Evolutionary conservation across 805 yeast genomes (phyloP), one percentile per base, ranked within the genome.

Genomic region (Lachancea lanzarotensis): DNA sequence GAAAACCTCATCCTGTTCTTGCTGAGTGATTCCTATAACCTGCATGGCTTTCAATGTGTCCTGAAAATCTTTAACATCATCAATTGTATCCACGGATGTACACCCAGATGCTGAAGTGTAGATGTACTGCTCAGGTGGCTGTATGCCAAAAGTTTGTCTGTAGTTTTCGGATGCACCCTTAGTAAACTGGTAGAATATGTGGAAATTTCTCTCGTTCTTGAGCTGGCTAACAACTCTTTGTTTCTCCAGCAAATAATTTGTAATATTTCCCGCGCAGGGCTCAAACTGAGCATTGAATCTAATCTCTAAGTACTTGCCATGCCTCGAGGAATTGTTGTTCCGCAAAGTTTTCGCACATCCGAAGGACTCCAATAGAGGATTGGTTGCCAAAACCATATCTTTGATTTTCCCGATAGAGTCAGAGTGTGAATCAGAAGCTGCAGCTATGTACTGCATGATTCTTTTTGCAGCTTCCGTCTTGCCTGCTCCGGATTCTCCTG

Each of bases 401-500:
- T 90, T 93, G 66, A 91, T 90, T 58, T 80, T 81, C 50, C 84
- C 80, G 57, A 93, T 91, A 15, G 79, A 78, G n/a, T 72, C 73
- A 27, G 84, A 75, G 17, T 84, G 73, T 7, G 79, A 67, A 13
- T 79, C 74, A 1, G 93, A 82, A 3, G 89, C 95, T 19, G 90
- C 80, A 31, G 97, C 89, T 54, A 91, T 84, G 63, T 91, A 91
- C 67, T 91, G 97, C 98, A 91, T 91, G 66, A 91, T 90, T 63
- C 95, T 80, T 71, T 91, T 91, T 35, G 98, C 97, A 18, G 97
- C 97, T 68, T 91, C 98, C 4, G 98, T 91, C 62, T 91, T 91
- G 41, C 98, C 98, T 3, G 98, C 98, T 50, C 98, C 98, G 1
- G 96, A 86, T 65, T 91, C 98, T 46, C 98, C 98, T 2, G 96